Base-by-base conservation (phyloP, 2,329 filamentous ascomycete species). In the Colletotrichum sp. region DNA sequence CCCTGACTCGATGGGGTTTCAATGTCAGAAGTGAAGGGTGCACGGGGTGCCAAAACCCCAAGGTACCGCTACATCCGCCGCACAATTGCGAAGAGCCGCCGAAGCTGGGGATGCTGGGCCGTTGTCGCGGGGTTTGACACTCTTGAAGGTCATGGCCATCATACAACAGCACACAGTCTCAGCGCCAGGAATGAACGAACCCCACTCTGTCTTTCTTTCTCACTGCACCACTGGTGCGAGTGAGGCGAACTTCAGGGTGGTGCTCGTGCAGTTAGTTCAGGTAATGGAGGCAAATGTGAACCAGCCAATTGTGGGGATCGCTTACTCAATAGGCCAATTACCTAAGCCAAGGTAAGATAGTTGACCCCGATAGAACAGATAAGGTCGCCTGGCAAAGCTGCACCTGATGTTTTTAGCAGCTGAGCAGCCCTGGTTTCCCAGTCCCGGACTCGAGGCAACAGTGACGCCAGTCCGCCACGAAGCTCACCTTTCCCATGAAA, bases 1-100 rank as follows among this genome's bases (percentile, higher is more conserved):
- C 68, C 71, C 65, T 73, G 71, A 73, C 71, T 73, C 67, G 67
- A 59, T 18, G 66, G 43, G 59, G 59, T 65, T 73, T 70, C 70
- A 70, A 73, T 64, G 58, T 43, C 38, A 27, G 54, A 66, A n/a
- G 61, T n/a, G 57, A 72, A 47, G 57, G 38, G 38, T 62, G 69
- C 55, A 72, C 38, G 64, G 43, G 33, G 18, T 63, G 24, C 64
- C 36, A 68, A 68, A 51, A 31, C 63, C 36, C 33, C 47, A 51
- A 64, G 29, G 54, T 73, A 43, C 67, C 71, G 71, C 71, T 70
- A 55, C 71, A 73, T 70, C 61, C 67, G 71, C 67, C 43, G 43
- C 43, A 51, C 43, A 55, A n/a, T 38, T 18, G 27, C 67, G 4
- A 34, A 59, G 36, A 59, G 66, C 59, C 61, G 67, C 67, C 51